These are phyloP conservation scores for Botrytis tulipae DNA, from an alignment of 2,329 filamentous ascomycete genomes.

Conservation along the genomic window DNA sequence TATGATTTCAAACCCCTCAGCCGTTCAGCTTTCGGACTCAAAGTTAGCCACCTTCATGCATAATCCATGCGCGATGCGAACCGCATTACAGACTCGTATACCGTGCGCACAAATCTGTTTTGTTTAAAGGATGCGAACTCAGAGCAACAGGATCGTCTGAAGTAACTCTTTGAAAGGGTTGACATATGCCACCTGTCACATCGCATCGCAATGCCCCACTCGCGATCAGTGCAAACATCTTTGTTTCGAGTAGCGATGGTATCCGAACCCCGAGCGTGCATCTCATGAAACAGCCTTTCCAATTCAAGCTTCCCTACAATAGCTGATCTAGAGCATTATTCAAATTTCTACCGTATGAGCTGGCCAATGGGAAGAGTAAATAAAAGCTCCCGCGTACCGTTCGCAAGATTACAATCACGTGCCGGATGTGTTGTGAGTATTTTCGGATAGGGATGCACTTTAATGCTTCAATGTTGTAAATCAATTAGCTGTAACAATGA, in stretches of 20 bases:
- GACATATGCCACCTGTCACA: neutral
- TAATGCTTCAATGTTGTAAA: neutral
- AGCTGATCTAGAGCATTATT: neutral
- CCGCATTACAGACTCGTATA: neutral
- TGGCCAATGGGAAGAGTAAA: neutral
- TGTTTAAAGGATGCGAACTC: neutral
- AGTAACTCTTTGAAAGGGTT: neutral
- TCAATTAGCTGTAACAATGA: neutral
- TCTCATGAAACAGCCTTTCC: neutral
- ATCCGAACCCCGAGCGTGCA: neutral
- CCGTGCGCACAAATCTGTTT: neutral
- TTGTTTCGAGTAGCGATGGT: neutral
- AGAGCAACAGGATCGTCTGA: neutral
- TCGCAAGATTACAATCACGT: neutral
- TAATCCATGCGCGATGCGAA: neutral
- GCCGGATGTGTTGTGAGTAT: neutral
- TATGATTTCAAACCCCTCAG: neutral
- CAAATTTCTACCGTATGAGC: neutral
- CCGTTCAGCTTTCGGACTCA: neutral
- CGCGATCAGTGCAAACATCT: neutral
- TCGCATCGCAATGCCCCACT: neutral
- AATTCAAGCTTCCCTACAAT: neutral
- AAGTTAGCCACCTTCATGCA: conserved; percentile 1
- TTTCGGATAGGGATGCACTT: neutral
- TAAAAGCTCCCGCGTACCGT: neutral